phyloP scores from a whole-genome alignment of 768 basidiomycete species.

The Candolleomyces aberdarensis region DNA sequence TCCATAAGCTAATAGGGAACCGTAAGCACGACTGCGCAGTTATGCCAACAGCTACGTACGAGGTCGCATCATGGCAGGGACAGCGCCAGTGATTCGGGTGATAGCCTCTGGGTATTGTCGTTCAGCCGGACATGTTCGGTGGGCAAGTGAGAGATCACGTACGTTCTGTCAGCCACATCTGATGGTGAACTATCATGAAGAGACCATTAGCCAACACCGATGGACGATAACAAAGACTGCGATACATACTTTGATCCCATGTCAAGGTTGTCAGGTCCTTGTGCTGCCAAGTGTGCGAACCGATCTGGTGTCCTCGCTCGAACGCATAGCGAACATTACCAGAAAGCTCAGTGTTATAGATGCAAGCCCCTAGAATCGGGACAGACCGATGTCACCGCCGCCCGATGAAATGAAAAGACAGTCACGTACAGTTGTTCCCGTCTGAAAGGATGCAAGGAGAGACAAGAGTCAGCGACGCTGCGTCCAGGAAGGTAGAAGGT shows the following conservation, averaged over 20 bases:
- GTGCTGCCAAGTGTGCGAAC: conserved; percentile 41
- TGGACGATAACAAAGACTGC: not conserved
- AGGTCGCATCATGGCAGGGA: conserved; percentile 5
- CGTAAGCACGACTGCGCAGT: no score
- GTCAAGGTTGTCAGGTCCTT: conserved; percentile 25
- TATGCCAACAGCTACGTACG: not conserved
- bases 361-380: conserved; percentile 23
- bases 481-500: not conserved
- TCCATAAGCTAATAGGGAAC: conserved; percentile 28
- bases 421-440: conserved; percentile 22
- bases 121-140: not conserved
- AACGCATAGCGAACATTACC: conserved; percentile 29
- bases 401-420: no score
- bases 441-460: conserved; percentile 12
- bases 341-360: conserved; percentile 24
- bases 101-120: conserved; percentile 21
- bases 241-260: conserved; percentile 23
- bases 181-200: conserved; percentile 19
- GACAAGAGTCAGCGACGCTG: not conserved
- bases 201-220: not conserved
- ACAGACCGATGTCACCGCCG: not conserved
- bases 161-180: conserved; percentile 28
- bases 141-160: not conserved
- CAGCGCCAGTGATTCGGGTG: conserved; percentile 4
- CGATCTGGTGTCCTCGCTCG: conserved; percentile 37